Evolutionary conservation across 352 stramenopile genomes (phyloP), one percentile per base, ranked within the genome.

Genomic region (Aphanomyces euteiches): DNA sequence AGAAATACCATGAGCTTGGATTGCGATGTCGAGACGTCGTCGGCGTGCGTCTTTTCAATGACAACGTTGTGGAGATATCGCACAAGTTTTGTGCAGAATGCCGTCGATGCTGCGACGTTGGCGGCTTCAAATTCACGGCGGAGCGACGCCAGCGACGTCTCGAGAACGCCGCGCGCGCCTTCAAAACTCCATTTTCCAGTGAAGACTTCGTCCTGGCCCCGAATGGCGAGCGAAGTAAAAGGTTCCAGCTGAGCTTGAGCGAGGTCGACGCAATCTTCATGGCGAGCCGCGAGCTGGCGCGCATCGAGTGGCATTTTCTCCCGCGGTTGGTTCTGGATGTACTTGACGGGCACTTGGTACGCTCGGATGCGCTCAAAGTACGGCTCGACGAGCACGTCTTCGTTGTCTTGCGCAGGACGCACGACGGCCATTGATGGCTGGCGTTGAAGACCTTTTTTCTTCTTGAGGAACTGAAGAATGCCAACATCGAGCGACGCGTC

Each of bases 261-360:
- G 5, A 50, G 2, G 19, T 41, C 19, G 59, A 67, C 10, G 19
- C 59, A 43, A 5, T 56, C 59, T 41, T 17, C 15, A 36, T 67
- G 59, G 6, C 36, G n/a, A 10, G 19, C n/a, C 4, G 17, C 5
- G 17, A 67, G 59, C 59, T 41, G n/a, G 5, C 5, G 10, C 2
- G 8, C 43, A 15, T 56, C 41, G 5, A 67, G 12, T 13, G 59
- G 59, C 39, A 67, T 48, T 36, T 67, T 67, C n/a, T 67, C 59
- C 5, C 59, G 59, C 5, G 15, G 34, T 53, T 56, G 43, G 13
- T 67, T 48, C 15, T 67, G 59, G 28, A 67, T 67, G 41, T 67
- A 67, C 59, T 67, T 54, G 59, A 50, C 43, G 8, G 59, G 59
- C 5, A 67, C 59, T 12, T 54, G n/a, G 41, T 67, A 67, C 59